phyloP scores from a whole-genome alignment of 139 green algal genomes.

The Tetraselmis striata region DNA sequence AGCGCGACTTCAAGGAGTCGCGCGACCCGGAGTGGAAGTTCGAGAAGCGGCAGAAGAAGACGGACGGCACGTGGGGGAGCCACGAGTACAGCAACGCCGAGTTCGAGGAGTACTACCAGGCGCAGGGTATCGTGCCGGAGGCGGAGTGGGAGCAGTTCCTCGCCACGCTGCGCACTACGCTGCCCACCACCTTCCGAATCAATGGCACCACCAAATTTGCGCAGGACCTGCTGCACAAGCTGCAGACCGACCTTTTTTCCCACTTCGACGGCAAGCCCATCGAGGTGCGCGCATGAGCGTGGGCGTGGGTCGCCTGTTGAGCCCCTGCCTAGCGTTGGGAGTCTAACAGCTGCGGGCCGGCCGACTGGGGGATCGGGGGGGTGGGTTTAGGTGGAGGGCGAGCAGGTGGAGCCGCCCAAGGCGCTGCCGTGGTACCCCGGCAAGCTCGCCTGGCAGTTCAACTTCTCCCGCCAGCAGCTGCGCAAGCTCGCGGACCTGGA shows the following conservation, averaged over 20 bases:
- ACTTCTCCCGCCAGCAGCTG: conserved; percentile 79
- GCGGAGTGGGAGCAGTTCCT: conserved; percentile 89
- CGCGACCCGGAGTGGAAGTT: conserved; percentile 22
- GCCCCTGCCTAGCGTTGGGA: too few species aligned
- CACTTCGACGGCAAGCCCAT: conserved; percentile 28
- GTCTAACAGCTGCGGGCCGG: too few species aligned
- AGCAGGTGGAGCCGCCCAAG: conserved; percentile 52
- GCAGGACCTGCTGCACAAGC: conserved; percentile 54
- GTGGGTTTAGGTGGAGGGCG: conserved; percentile 47
- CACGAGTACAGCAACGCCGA: conserved; percentile 28
- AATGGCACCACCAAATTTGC: conserved; percentile 87
- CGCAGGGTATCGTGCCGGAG: conserved; percentile 62
- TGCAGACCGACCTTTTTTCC: conserved; percentile 67
- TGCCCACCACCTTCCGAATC: conserved; percentile 96
- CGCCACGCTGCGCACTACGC: conserved; percentile 47
- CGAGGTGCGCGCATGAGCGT: too few species aligned
- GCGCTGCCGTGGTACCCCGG: conserved; percentile 90
- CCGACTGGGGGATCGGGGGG: too few species aligned
- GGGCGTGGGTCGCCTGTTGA: too few species aligned
- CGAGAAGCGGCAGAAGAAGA: conserved; percentile 19
- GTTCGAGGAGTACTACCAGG: conserved; percentile 65
- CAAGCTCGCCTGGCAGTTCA: conserved; percentile 88
- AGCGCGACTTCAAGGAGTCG: conserved; percentile 30
- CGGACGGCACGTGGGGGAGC: not conserved
- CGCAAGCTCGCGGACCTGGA: conserved; percentile 67